These are phyloP conservation scores for Castanea mollissima DNA, from an alignment of 306 rosid genomes.

Conservation along the genomic window DNA sequence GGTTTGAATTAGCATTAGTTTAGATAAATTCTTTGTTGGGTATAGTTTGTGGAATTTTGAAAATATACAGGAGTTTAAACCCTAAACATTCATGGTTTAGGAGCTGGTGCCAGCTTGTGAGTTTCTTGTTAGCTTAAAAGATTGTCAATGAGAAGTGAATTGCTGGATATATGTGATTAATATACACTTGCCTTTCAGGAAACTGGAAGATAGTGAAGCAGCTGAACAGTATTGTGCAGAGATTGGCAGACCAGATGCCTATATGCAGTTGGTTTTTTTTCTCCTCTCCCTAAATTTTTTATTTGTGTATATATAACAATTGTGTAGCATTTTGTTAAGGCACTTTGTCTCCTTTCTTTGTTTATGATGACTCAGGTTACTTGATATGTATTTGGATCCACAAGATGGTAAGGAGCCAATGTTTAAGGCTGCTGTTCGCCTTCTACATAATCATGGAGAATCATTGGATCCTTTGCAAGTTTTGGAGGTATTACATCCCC, in stretches of 20 bases:
- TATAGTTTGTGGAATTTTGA: neutral
- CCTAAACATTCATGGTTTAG: neutral
- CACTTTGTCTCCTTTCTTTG: conserved; percentile 22
- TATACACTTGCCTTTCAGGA: conserved; percentile 51
- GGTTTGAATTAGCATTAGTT: neutral
- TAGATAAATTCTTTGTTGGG: neutral
- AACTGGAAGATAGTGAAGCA: conserved; percentile 94
- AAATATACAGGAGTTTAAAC: neutral
- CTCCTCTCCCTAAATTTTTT: conserved; percentile 19
- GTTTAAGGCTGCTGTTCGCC: conserved; percentile 98
- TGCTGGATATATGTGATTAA: neutral
- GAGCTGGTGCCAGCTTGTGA: neutral
- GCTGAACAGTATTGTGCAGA: conserved; percentile 99
- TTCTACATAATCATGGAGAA: conserved; percentile 98
- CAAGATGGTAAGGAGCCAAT: conserved; percentile 98
- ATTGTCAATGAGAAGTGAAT: conserved; percentile 9
- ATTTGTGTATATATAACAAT: neutral
- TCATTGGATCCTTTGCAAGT: conserved; percentile 92
- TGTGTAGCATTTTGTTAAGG: conserved; percentile 6
- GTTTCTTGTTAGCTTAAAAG: neutral
- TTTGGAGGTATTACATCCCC: conserved; percentile 63
- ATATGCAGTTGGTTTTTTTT: conserved; percentile 76
- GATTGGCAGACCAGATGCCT: conserved; percentile 96
- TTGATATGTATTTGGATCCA: conserved; percentile 98
- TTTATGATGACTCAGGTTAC: conserved; percentile 60